Percentiles rank a stretch among this genome's conserved stretches.
These are phyloP conservation scores for Xylariaceae sp. DNA, from an alignment of 2,329 filamentous ascomycete genomes.

Conservation along the genomic window DNA sequence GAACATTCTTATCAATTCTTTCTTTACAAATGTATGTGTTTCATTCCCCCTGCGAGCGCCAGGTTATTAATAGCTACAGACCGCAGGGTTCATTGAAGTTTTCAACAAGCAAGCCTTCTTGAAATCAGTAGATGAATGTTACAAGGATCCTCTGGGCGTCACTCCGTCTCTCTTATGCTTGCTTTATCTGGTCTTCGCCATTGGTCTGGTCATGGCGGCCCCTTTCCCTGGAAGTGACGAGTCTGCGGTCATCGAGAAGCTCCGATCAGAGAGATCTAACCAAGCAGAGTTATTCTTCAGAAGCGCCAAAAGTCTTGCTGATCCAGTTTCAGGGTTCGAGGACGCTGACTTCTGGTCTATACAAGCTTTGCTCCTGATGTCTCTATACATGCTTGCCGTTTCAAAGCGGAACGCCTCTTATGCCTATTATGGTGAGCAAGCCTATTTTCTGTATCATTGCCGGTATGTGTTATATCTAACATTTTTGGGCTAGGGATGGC, in stretches of 20 bases:
- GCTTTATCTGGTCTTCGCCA: slow-evolving; percentile 56
- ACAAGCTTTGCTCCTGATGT: slow-evolving; percentile 58
- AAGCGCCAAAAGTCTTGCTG: slow-evolving; percentile 49
- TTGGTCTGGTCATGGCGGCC: slow-evolving; percentile 54
- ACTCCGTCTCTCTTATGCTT: slow-evolving; percentile 51
- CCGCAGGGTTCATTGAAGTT: slow-evolving; percentile 55
- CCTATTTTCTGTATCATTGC: neutral
- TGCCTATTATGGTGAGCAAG: slow-evolving; percentile 49
- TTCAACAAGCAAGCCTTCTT: slow-evolving; percentile 50
- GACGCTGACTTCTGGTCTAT: slow-evolving; percentile 61
- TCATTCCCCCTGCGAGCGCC: neutral
- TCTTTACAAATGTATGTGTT: slow-evolving; percentile 52
- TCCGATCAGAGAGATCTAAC: slow-evolving; percentile 44
- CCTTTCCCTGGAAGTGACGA: slow-evolving; percentile 46
- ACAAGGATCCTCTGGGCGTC: slow-evolving; percentile 46
- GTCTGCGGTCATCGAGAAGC: slow-evolving; percentile 44
- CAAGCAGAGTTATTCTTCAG: slow-evolving; percentile 59
- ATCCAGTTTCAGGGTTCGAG: slow-evolving; percentile 46
- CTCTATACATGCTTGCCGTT: slow-evolving; percentile 56
- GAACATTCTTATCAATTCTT: slow-evolving; percentile 50
- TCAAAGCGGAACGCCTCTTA: slow-evolving; percentile 60
- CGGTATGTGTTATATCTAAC: slow-evolving; percentile 3
- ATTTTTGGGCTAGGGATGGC: slow-evolving; percentile 49
- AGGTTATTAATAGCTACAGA: slow-evolving; percentile 37
- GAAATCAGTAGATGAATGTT: slow-evolving; percentile 46